These are phyloP conservation scores for Fusarium nurragi DNA, from an alignment of 2,329 filamentous ascomycete genomes.

Conservation along the genomic window DNA sequence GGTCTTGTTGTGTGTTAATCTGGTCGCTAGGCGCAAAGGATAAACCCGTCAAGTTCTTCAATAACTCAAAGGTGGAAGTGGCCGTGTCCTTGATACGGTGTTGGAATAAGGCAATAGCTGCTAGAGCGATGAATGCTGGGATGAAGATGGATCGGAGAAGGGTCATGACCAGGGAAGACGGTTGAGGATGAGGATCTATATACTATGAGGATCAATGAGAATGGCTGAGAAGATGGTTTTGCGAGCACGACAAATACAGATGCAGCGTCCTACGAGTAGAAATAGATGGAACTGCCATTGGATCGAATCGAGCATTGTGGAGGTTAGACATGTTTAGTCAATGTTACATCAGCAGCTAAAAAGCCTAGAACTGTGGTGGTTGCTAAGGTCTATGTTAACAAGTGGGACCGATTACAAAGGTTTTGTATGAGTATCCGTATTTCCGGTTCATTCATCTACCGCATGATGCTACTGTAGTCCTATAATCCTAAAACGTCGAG, in stretches of 20 bases:
- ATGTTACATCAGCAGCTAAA: conserved; percentile 42
- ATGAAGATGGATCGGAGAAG: conserved; percentile 43
- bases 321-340: conserved; percentile 39
- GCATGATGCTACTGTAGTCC: not conserved
- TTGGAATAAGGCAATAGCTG: conserved; percentile 44
- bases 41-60: conserved; percentile 15
- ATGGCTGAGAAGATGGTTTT: conserved; percentile 27
- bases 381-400: conserved; percentile 29
- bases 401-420: conserved; percentile 31
- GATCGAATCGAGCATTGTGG: conserved; percentile 20
- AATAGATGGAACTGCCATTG: conserved; percentile 32
- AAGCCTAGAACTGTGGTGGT: not conserved
- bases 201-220: conserved; percentile 17
- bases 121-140: conserved; percentile 45
- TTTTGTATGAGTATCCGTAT: conserved; percentile 21
- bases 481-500: not conserved
- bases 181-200: conserved; percentile 32
- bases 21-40: conserved; percentile 1
- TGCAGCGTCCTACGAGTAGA: conserved; percentile 18
- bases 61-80: conserved; percentile 29
- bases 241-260: conserved; percentile 30
- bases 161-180: conserved; percentile 45
- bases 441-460: conserved; percentile 1
- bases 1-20: conserved; percentile 19
- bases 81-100: conserved; percentile 37